Base-by-base conservation (phyloP, 768 basidiomycete species). In the Russula brevipes region DNA sequence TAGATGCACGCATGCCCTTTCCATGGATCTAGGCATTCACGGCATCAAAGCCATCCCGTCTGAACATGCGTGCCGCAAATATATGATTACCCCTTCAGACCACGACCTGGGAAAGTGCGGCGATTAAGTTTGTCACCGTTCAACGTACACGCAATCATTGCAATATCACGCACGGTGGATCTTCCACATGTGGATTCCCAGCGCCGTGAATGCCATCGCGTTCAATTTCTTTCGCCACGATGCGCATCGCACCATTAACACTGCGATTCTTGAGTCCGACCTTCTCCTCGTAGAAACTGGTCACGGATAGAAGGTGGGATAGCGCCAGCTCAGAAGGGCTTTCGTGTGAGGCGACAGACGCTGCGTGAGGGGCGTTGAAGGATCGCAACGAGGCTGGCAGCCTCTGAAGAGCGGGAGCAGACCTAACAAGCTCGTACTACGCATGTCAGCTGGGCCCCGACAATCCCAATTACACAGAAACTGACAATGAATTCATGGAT, bases 351-450 rank as follows among this genome's bases (percentile, higher is more conserved):
- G 66, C 64, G 56, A 73, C 66, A 38, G 66, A 62, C 53, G 69
- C 66, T 51, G 69, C 59, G 65, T 69, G 69, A 5, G 77, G 70
- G 38, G 61, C 30, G 52, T 61, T 58, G 31, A 58, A 56, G 10
- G 54, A 60, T 12, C 66, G 76, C 35, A 86, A 71, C 31, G 85
- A 71, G 0, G 66, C 67, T 36, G 69, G 62, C 65, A 87, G 84
- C 61, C 79, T 83, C 55, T 76, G 76, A 38, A 88, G 70, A 42
- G 76, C 71, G 2, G 75, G 66, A 5, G 81, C 76, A 5, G 83
- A 84, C 19, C 86, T 80, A 24, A 87, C 80, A 19, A 88, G 75
- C 66, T 89, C 86, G 64, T 89, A 88, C 85, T 88, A 49, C 39
- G 49, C 19, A 24, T 38, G 36, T 51, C 45, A 63, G 59, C 54